Percentiles rank a stretch among this genome's conserved stretches.
Conservation (phyloP, 495 filamentous ascomycete genomes). For the Hypomontagnella monticulosa region DNA sequence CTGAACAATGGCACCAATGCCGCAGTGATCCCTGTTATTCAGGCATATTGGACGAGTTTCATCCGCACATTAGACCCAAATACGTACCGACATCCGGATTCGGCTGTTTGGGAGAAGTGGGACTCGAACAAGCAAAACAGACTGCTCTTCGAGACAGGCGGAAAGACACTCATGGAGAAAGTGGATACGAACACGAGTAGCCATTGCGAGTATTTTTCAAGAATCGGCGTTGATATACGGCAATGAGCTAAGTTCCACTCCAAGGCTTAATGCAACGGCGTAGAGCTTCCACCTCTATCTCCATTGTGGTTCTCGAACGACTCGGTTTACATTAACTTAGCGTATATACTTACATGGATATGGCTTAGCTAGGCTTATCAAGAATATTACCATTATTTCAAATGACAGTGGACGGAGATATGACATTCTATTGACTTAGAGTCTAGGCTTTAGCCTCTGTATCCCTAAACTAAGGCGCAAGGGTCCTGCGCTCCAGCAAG, state of each 20-base stretch:
- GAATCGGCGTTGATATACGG: conserved; percentile 60
- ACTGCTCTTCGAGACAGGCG: conserved; percentile 64
- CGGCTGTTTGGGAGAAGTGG: conserved; percentile 47
- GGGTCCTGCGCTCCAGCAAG: too few species aligned
- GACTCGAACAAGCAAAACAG: conserved; percentile 50
- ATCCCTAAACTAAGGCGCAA: too few species aligned
- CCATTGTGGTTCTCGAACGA: too few species aligned
- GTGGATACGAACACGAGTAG: conserved; percentile 56
- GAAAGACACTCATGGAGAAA: conserved; percentile 65
- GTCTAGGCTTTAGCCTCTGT: too few species aligned
- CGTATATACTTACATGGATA: too few species aligned
- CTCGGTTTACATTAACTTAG: too few species aligned
- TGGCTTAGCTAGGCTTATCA: too few species aligned
- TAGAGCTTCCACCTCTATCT: not conserved
- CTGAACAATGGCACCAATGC: conserved; percentile 57
- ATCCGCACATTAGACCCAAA: conserved; percentile 73
- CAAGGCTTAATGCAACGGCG: not conserved
- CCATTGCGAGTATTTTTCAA: conserved; percentile 64
- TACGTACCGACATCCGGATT: conserved; percentile 50
- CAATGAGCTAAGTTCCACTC: conserved; percentile 50
- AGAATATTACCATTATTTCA: too few species aligned
- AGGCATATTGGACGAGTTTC: conserved; percentile 76
- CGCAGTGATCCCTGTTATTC: conserved; percentile 64
- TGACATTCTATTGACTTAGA: too few species aligned
- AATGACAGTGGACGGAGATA: too few species aligned